phyloP scores from a whole-genome alignment of 2,329 filamentous ascomycete genomes.

The Sclerotiophoma versabilis region DNA sequence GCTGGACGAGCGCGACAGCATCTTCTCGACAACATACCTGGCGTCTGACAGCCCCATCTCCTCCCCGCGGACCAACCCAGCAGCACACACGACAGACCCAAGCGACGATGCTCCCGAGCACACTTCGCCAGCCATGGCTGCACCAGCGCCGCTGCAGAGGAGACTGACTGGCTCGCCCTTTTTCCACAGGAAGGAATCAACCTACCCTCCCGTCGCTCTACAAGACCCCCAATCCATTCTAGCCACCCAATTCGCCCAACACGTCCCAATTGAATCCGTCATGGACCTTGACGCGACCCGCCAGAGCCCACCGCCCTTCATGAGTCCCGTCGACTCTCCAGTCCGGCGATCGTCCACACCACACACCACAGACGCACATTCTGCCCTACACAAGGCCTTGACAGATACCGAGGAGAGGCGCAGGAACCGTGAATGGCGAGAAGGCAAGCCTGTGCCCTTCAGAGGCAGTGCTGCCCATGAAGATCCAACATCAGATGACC shows the following conservation, averaged over 20 bases:
- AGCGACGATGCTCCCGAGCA: constrained; percentile 40
- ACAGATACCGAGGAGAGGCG: constrained; percentile 51
- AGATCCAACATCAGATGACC: constrained; percentile 53
- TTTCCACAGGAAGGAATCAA: constrained; percentile 40
- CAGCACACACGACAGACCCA: constrained; percentile 24
- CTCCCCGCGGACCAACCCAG: constrained; percentile 45
- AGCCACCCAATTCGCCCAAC: constrained; percentile 44
- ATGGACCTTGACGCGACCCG: constrained; percentile 32
- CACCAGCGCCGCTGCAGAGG: constrained; percentile 37
- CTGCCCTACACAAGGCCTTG: constrained; percentile 36
- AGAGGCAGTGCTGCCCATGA: constrained; percentile 46
- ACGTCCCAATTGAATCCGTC: constrained; percentile 21
- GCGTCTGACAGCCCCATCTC: constrained; percentile 57
- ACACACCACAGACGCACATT: constrained; percentile 28
- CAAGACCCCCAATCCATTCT: constrained; percentile 43
- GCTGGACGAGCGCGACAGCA: constrained; percentile 68
- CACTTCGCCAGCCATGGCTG: constrained; percentile 39
- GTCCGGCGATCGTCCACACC: constrained; percentile 43
- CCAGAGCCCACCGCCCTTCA: constrained; percentile 47
- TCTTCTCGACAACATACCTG: constrained; percentile 68
- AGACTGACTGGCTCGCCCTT: constrained; percentile 44
- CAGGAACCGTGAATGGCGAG: constrained; percentile 58
- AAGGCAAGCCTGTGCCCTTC: constrained; percentile 56
- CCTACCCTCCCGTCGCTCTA: constrained; percentile 31
- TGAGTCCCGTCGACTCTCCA: constrained; percentile 49